Conservation (phyloP, 129 eudicot genomes). For the Calendula officinalis region DNA sequence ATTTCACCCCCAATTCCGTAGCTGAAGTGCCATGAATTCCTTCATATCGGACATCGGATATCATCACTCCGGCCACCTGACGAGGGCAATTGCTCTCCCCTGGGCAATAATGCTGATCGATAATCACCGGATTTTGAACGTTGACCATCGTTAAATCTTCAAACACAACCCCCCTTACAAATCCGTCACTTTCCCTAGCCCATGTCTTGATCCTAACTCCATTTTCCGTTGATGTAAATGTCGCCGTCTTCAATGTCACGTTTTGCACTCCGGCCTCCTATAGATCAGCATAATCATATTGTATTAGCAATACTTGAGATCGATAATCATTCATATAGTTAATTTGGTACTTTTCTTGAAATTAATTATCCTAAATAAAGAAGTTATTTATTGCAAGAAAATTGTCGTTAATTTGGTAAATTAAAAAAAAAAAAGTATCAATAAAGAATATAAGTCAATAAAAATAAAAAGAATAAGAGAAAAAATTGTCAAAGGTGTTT, state of each 20-base stretch:
- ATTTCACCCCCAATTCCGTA: slow-evolving; percentile 36
- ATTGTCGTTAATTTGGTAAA: no score
- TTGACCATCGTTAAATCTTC: slow-evolving; percentile 43
- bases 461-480: no score
- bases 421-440: no score
- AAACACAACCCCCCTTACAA: slow-evolving; percentile 36
- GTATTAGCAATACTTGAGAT: background rate
- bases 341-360: no score
- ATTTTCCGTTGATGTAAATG: slow-evolving; percentile 34
- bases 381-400: no score
- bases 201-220: slow-evolving; percentile 52
- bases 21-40: slow-evolving; percentile 55
- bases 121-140: slow-evolving; percentile 42
- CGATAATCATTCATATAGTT: no score
- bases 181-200: slow-evolving; percentile 49
- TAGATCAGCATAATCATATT: background rate
- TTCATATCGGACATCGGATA: slow-evolving; percentile 35
- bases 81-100: slow-evolving; percentile 25
- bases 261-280: slow-evolving; percentile 48
- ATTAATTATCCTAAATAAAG: no score
- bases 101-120: slow-evolving; percentile 55
- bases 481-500: no score
- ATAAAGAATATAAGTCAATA: no score
- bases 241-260: slow-evolving; percentile 35
- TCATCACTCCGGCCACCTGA: slow-evolving; percentile 42